Percentiles rank a stretch among this genome's conserved stretches.
These are phyloP conservation scores for Hypoxylon subgilvum DNA, from an alignment of 495 filamentous ascomycete genomes.

Conservation along the genomic window DNA sequence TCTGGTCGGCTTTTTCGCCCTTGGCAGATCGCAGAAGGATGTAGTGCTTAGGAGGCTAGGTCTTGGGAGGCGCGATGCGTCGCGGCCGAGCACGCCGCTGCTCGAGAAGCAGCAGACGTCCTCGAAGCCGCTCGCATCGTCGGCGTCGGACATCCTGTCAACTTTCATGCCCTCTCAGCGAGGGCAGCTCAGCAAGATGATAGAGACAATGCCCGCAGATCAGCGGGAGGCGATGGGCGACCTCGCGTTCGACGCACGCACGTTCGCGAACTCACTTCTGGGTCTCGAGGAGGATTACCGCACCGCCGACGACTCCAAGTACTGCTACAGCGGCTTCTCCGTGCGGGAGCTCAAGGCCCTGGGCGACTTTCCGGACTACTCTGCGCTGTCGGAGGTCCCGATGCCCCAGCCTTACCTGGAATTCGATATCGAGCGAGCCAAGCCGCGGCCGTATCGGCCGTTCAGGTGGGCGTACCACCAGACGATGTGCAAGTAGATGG, in stretches of 20 bases:
- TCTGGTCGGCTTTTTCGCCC: conserved; percentile 35
- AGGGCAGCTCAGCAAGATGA: conserved; percentile 41
- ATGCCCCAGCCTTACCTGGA: conserved; percentile 66
- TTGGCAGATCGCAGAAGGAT: conserved; percentile 35
- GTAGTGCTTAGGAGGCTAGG: conserved; percentile 29
- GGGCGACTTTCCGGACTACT: conserved; percentile 86
- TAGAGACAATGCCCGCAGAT: conserved; percentile 14
- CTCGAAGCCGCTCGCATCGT: conserved; percentile 26
- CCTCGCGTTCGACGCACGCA: conserved; percentile 19
- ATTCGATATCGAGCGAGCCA: conserved; percentile 68
- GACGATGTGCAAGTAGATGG: conserved; percentile 78
- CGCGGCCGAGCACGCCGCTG: conserved; percentile 25
- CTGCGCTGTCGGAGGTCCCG: conserved; percentile 77
- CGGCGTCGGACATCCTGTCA: conserved; percentile 20
- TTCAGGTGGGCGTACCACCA: conserved; percentile 91
- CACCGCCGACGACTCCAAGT: conserved; percentile 43
- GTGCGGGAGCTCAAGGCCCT: conserved; percentile 73
- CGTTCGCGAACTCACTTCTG: conserved; percentile 27
- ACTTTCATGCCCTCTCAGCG: conserved; percentile 40
- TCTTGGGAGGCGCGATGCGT: conserved; percentile 6
- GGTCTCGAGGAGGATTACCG: conserved; percentile 39
- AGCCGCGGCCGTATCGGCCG: conserved; percentile 75
- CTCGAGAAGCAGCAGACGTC: conserved; percentile 34
- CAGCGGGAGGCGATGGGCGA: conserved; percentile 27
- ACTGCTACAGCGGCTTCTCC: conserved; percentile 57